Conservation (phyloP, 345 rosid species). For the Murraya paniculata region DNA sequence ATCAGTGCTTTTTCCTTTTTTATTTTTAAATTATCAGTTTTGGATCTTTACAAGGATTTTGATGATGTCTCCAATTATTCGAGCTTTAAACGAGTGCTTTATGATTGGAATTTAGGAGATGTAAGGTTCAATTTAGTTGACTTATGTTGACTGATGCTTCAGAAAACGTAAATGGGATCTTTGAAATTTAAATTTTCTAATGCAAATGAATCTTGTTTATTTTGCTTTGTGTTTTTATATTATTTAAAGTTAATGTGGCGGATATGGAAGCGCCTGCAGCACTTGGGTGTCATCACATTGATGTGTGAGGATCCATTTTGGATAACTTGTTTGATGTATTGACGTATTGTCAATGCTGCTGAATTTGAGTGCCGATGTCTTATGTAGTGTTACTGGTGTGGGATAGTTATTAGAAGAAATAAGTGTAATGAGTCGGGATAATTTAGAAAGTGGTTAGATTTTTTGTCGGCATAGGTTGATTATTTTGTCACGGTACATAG, state of each 20-base stretch:
- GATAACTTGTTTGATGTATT: not conserved
- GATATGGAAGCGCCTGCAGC: not conserved
- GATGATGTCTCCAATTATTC: constrained; percentile 4
- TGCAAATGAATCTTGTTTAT: not conserved
- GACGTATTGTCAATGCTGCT: not conserved
- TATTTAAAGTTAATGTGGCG: not conserved
- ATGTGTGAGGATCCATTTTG: not conserved
- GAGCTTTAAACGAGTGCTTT: not conserved
- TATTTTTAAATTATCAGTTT: constrained; percentile 26
- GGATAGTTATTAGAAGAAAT: not conserved
- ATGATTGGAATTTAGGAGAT: constrained; percentile 21
- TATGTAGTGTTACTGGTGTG: no score
- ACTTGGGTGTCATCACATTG: not conserved
- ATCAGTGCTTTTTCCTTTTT: constrained; percentile 11
- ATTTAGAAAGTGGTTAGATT: not conserved
- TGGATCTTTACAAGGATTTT: constrained; percentile 26
- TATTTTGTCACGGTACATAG: not conserved
- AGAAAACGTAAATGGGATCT: not conserved
- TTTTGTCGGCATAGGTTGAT: not conserved
- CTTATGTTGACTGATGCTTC: constrained; percentile 12
- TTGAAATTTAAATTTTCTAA: not conserved
- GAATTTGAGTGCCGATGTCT: not conserved
- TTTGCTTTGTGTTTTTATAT: no score
- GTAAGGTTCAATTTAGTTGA: constrained; percentile 12
- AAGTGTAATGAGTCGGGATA: not conserved